A percentile compares a stretch with the other conserved stretches of the same genome.
phyloP scores from a whole-genome alignment of 192 early-diverging fungal genomes.

The Thamnidium elegans region DNA sequence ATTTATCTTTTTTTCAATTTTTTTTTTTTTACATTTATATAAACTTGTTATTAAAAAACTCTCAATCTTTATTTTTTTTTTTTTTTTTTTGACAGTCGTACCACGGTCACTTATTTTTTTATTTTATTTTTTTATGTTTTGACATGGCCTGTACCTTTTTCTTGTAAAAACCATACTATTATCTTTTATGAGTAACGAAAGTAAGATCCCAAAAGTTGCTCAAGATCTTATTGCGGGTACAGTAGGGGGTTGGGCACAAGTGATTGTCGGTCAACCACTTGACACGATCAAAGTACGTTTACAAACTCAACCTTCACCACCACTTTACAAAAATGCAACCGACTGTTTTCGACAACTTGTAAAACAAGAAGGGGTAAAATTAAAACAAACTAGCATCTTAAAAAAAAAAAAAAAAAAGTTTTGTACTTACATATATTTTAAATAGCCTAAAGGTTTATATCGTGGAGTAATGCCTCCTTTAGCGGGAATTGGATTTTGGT shows the following conservation, averaged over 20 bases:
- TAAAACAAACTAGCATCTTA: too few species aligned
- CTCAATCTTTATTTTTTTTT: too few species aligned
- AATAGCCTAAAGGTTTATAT: slow-evolving; percentile 58
- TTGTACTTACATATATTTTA: neutral
- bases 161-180: neutral
- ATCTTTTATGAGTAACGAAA: neutral
- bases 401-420: too few species aligned
- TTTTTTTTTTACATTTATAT: too few species aligned
- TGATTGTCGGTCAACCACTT: slow-evolving; percentile 63
- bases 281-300: slow-evolving; percentile 67
- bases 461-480: slow-evolving; percentile 69
- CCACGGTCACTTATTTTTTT: neutral
- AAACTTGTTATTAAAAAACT: too few species aligned
- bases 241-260: slow-evolving; percentile 70
- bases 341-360: slow-evolving; percentile 53
- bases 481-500: slow-evolving; percentile 71
- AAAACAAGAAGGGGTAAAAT: slow-evolving; percentile 56
- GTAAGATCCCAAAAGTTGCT: slow-evolving; percentile 36
- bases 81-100: neutral
- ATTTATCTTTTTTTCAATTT: too few species aligned
- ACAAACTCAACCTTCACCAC: slow-evolving; percentile 61
- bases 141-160: neutral
- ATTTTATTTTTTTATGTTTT: neutral
- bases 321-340: slow-evolving; percentile 58
- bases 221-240: slow-evolving; percentile 61